These are phyloP conservation scores for Fraxinus cuspidata DNA, from an alignment of 257 asterid genomes.

Conservation along the genomic window DNA sequence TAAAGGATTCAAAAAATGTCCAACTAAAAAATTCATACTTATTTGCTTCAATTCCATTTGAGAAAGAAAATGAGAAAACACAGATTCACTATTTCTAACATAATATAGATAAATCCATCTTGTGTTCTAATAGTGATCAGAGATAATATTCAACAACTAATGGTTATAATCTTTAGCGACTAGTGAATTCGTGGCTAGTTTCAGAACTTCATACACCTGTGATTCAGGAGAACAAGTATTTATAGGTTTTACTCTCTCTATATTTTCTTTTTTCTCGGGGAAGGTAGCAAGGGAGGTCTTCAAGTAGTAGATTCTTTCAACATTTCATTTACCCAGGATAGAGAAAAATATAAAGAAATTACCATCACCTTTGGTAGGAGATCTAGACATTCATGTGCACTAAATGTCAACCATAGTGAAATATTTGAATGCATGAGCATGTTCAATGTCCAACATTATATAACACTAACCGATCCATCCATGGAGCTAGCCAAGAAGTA, in stretches of 20 bases:
- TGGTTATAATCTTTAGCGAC: background rate
- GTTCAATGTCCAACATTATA: constrained; percentile 14
- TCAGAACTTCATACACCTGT: background rate
- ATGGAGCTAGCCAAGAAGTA: constrained; percentile 92
- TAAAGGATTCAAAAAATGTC: background rate
- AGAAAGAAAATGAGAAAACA: background rate
- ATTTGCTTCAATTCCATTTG: background rate
- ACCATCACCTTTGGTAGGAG: background rate
- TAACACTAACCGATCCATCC: constrained; percentile 92
- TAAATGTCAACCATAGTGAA: background rate
- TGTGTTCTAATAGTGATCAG: background rate
- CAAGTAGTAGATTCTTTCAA: background rate
- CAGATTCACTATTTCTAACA: background rate
- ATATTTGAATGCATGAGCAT: background rate
- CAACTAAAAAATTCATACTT: background rate
- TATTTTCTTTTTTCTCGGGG: no score
- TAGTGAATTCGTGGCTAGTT: background rate
- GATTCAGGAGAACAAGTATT: background rate
- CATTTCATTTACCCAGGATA: background rate
- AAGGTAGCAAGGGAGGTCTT: background rate
- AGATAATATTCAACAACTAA: background rate
- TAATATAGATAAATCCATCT: no score
- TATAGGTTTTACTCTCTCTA: background rate
- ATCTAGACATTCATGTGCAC: background rate
- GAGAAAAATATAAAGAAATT: background rate